Conservation (phyloP, 2,329 filamentous ascomycete genomes). For the Fusarium fracticaudum region DNA sequence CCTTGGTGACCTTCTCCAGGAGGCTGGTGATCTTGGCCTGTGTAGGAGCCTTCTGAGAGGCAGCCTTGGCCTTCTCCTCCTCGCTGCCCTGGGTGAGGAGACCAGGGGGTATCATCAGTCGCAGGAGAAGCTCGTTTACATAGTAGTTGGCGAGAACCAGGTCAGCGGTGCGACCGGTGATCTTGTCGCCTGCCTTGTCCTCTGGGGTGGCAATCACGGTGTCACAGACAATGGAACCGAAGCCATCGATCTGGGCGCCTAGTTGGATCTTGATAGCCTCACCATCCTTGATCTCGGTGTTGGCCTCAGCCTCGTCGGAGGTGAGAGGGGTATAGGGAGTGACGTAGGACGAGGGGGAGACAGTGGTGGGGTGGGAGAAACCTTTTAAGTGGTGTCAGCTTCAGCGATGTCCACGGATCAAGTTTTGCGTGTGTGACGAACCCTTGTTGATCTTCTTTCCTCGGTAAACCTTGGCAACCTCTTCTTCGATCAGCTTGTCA, state of each 20-base stretch:
- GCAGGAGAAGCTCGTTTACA: conserved; percentile 92
- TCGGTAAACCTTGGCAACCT: conserved; percentile 95
- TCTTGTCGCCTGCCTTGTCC: conserved; percentile 68
- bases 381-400: conserved; percentile 59
- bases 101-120: conserved; percentile 91
- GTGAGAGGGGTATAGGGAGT: conserved; percentile 95
- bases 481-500: conserved; percentile 93
- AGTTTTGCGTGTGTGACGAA: conserved; percentile 51
- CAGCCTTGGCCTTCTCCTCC: conserved; percentile 94
- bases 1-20: conserved; percentile 90
- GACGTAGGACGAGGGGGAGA: conserved; percentile 93
- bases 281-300: conserved; percentile 79
- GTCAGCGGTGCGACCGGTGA: conserved; percentile 84
- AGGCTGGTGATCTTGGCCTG: conserved; percentile 88
- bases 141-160: conserved; percentile 92
- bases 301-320: conserved; percentile 86
- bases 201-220: conserved; percentile 78
- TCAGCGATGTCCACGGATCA: conserved; percentile 22
- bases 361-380: conserved; percentile 91
- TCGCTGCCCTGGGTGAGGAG: conserved; percentile 84
- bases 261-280: conserved; percentile 98
- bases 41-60: conserved; percentile 81
- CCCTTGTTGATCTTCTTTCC: conserved; percentile 97
- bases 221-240: conserved; percentile 95
- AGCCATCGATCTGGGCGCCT: conserved; percentile 98